Conservation (phyloP, 441 rosid genomes). For the Populus hybrid region DNA sequence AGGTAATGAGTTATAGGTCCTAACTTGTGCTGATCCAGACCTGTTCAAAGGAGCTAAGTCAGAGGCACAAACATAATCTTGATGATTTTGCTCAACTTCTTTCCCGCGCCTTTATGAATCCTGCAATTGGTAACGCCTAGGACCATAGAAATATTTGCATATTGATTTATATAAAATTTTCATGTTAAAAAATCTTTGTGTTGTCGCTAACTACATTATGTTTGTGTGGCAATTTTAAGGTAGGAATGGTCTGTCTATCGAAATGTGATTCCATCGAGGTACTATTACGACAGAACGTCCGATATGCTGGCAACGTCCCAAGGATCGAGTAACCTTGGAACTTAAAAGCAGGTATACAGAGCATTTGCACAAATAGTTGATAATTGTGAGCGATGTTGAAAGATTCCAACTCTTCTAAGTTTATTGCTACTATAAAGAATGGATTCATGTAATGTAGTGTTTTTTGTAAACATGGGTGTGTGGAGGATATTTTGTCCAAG, state of each 20-base stretch:
- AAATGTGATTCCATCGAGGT: conserved; percentile 62
- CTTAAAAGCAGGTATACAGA: conserved; percentile 38
- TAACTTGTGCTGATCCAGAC: conserved; percentile 57
- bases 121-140: not conserved
- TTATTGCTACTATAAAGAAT: too few relatives aligned
- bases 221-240: not conserved
- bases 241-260: conserved; percentile 57
- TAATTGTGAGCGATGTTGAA: not conserved
- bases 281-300: conserved; percentile 23
- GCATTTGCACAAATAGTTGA: not conserved
- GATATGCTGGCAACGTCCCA: conserved; percentile 45
- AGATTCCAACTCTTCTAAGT: not conserved
- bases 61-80: conserved; percentile 57
- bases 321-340: conserved; percentile 51
- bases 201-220: not conserved
- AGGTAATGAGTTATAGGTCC: conserved; percentile 81
- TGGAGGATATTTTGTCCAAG: conserved; percentile 36
- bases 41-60: conserved; percentile 44
- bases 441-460: conserved; percentile 24
- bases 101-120: not conserved
- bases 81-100: conserved; percentile 34
- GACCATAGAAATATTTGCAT: not conserved
- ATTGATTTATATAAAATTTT: too few relatives aligned
- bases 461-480: conserved; percentile 51
- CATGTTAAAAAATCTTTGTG: not conserved